Evolutionary conservation across 139 green algal species (phyloP), one percentile per base, ranked within the genome.

Genomic region (Eudorina sp.): DNA sequence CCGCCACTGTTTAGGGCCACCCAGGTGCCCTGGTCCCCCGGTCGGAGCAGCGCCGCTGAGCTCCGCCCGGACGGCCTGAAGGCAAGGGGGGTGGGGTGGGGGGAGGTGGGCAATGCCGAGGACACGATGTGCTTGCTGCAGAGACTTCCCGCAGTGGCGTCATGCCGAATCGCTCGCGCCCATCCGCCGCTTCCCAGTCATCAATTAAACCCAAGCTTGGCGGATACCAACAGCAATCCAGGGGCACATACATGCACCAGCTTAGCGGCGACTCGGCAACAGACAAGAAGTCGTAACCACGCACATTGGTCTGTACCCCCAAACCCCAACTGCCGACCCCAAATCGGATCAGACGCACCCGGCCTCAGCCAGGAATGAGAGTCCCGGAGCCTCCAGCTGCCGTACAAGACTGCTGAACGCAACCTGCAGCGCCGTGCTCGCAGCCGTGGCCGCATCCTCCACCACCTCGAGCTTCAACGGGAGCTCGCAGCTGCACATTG

Each of bases 331-430:
- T 13, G 16, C 51, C 13, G 34, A 6, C 64, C 27, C 64, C 27
- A 34, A 27, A 40, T 73, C 27, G n/a, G 64, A 73, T 66, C 66
- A 27, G 34, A 48, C 51, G 27, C 38, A 80, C 38, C 73, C 73
- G 9, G 27, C 4, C 2, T 46, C 36, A 8, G 23, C 48, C 60
- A 84, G 11, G 70, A 43, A 76, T 19, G 23, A n/a, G 2, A 78
- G 21, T 8, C 31, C 40, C 29, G 85, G 73, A 4, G 62, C 76
- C 31, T 78, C 62, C 14, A 87, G 81, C 64, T 87, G 81, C 55
- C 31, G 19, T 2, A 68, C 0, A 3, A 78, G 5, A 0, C 18
- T 16, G 23, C 14, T 21, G 13, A 78, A 40, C 4, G 81, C 81
- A 0, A 43, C 31, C n/a, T 66, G 45, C 43, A 78, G 45, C 45